Evolutionary conservation across 2,329 filamentous ascomycete genomes (phyloP).

Genomic region (Zalaria obscura): DNA sequence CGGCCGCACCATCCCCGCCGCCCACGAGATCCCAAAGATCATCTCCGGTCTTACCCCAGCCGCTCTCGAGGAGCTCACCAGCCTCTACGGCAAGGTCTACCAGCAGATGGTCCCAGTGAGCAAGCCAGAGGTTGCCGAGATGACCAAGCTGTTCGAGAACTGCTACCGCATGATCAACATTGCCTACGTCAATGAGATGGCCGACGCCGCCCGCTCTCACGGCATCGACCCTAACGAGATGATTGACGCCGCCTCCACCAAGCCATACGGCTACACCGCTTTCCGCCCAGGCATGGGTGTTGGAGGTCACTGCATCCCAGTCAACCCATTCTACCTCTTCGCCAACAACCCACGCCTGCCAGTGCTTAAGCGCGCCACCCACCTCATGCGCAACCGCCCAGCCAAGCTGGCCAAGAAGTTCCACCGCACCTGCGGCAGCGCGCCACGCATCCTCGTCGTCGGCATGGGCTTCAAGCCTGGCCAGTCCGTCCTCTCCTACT

Average conservation of each 20-base stretch:
- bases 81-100: slow-evolving; percentile 35
- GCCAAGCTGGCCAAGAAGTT: slow-evolving; percentile 8
- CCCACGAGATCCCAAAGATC: slow-evolving; percentile 36
- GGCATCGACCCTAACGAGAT: slow-evolving; percentile 9
- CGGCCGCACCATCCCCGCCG: slow-evolving; percentile 8
- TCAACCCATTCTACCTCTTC: slow-evolving; percentile 41
- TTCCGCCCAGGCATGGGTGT: slow-evolving; percentile 36
- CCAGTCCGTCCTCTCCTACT: slow-evolving; percentile 8
- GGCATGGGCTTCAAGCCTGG: slow-evolving; percentile 11
- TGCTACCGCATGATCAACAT: slow-evolving; percentile 27
- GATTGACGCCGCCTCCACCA: slow-evolving; percentile 7
- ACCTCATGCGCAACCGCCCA: slow-evolving; percentile 31
- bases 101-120: slow-evolving; percentile 35
- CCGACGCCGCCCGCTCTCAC: slow-evolving; percentile 7
- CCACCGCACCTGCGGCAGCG: slow-evolving; percentile 4
- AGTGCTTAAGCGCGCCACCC: slow-evolving; percentile 29
- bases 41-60: slow-evolving; percentile 36
- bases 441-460: slow-evolving; percentile 8
- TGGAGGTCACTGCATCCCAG: slow-evolving; percentile 42
- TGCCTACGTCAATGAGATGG: slow-evolving; percentile 11
- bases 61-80: slow-evolving; percentile 29
- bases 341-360: slow-evolving; percentile 28
- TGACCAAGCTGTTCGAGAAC: slow-evolving; percentile 46
- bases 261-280: slow-evolving; percentile 35
- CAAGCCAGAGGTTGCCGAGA: slow-evolving; percentile 40